Evolutionary conservation across 2,329 filamentous ascomycete species (phyloP).

Genomic region (Paecilomyces fulvus): DNA sequence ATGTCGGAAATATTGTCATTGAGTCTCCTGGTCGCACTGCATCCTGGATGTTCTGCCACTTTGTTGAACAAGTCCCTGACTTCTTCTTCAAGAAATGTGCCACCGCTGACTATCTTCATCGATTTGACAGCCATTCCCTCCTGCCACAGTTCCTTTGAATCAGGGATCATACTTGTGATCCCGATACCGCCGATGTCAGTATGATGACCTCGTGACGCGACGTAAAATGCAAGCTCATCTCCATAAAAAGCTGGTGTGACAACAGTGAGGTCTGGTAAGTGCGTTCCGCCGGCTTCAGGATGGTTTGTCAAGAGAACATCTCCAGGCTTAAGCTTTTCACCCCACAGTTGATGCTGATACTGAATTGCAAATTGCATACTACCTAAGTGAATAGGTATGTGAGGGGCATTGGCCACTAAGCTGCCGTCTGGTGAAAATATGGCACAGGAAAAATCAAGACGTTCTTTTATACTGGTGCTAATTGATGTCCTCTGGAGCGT

Average conservation of each 20-base stretch:
- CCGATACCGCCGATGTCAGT: conserved; percentile 72
- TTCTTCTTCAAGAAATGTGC: conserved; percentile 63
- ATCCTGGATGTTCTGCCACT: conserved; percentile 62
- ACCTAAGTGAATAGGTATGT: conserved; percentile 69
- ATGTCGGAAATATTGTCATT: conserved; percentile 74
- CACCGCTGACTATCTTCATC: conserved; percentile 62
- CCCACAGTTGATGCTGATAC: conserved; percentile 67
- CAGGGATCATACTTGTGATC: conserved; percentile 59
- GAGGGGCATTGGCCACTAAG: conserved; percentile 58
- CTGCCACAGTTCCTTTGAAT: conserved; percentile 41
- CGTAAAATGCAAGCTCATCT: conserved; percentile 68
- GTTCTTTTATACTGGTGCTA: conserved; percentile 75
- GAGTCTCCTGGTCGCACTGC: conserved; percentile 64
- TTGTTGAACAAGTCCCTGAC: conserved; percentile 61
- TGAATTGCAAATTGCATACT: conserved; percentile 73
- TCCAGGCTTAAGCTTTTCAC: conserved; percentile 61
- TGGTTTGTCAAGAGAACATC: conserved; percentile 75
- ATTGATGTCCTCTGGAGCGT: conserved; percentile 74
- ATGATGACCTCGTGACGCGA: conserved; percentile 67
- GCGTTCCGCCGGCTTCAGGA: conserved; percentile 74
- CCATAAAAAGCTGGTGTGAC: conserved; percentile 69
- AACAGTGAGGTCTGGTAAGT: conserved; percentile 70
- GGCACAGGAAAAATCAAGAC: conserved; percentile 73
- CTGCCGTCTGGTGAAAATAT: conserved; percentile 67
- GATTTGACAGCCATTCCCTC: conserved; percentile 50